These are phyloP conservation scores for Emmonsiellopsis sp. DNA, from an alignment of 2,329 filamentous ascomycete genomes.

Conservation along the genomic window DNA sequence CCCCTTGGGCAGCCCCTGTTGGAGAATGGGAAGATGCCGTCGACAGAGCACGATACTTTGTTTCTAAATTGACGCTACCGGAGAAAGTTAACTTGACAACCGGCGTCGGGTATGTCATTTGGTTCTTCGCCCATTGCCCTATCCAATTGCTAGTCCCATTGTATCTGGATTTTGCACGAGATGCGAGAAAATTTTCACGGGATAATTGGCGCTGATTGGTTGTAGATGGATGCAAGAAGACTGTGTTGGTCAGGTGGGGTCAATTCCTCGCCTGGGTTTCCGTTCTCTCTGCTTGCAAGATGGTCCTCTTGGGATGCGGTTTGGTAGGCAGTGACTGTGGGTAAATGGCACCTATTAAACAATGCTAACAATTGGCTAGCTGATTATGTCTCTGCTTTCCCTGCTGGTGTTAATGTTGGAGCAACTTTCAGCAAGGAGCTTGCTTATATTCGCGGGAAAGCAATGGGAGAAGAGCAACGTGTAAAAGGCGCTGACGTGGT, in stretches of 20 bases:
- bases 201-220: not conserved
- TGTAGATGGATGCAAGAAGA: conserved; percentile 56
- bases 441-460: conserved; percentile 57
- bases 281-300: conserved; percentile 78
- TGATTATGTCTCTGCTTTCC: conserved; percentile 75
- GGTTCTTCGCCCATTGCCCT: not conserved
- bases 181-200: not conserved
- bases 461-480: conserved; percentile 66
- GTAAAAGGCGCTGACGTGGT: conserved; percentile 67
- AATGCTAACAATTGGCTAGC: conserved; percentile 26
- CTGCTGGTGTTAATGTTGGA: conserved; percentile 66
- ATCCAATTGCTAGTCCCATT: too few species aligned
- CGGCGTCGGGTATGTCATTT: conserved; percentile 60
- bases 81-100: conserved; percentile 96
- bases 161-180: not conserved
- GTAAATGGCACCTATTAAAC: too few species aligned
- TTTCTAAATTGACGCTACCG: conserved; percentile 68
- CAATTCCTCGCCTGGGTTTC: conserved; percentile 46
- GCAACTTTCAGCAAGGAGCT: conserved; percentile 72
- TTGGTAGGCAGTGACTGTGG: conserved; percentile 33
- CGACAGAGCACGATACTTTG: conserved; percentile 63
- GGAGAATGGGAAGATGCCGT: conserved; percentile 72
- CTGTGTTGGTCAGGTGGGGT: conserved; percentile 64
- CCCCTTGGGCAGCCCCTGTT: conserved; percentile 71
- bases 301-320: conserved; percentile 69